Conservation (phyloP, 2,329 filamentous ascomycete genomes). For the Bipolaris gigantea region DNA sequence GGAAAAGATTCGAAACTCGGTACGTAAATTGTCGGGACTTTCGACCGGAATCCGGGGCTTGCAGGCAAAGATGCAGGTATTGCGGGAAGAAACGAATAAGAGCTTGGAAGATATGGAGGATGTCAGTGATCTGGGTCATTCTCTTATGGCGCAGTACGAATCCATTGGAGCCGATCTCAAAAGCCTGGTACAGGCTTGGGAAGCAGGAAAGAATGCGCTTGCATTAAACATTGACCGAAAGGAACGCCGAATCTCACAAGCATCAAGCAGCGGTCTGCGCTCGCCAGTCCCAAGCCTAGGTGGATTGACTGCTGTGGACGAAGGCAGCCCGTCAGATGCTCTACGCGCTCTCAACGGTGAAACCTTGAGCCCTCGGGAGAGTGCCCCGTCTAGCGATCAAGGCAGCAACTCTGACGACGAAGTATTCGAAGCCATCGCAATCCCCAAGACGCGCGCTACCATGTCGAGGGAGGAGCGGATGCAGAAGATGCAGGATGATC, state of each 20-base stretch:
- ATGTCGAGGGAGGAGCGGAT: constrained; percentile 87
- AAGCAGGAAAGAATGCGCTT: constrained; percentile 74
- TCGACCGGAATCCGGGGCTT: constrained; percentile 88
- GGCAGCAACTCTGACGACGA: constrained; percentile 67
- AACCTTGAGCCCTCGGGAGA: constrained; percentile 50
- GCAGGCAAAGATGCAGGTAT: constrained; percentile 89
- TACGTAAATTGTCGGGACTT: constrained; percentile 83
- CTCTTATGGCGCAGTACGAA: constrained; percentile 87
- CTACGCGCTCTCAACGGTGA: constrained; percentile 79
- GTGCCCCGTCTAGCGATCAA: constrained; percentile 48
- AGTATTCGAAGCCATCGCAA: constrained; percentile 87
- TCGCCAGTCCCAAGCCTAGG: constrained; percentile 61
- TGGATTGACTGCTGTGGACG: constrained; percentile 60
- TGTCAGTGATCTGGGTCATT: constrained; percentile 71
- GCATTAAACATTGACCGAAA: constrained; percentile 80
- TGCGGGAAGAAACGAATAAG: constrained; percentile 85
- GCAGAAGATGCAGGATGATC: constrained; percentile 82
- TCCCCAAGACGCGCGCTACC: constrained; percentile 66
- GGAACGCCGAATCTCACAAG: constrained; percentile 61
- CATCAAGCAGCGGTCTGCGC: constrained; percentile 52
- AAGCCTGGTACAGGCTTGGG: constrained; percentile 54
- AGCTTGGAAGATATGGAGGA: constrained; percentile 73
- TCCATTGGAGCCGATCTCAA: constrained; percentile 88
- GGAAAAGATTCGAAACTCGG: constrained; percentile 81
- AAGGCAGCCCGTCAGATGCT: constrained; percentile 65